phyloP scores from a whole-genome alignment of 2,329 filamentous ascomycete genomes.

The Cordyceps fumosorosea region DNA sequence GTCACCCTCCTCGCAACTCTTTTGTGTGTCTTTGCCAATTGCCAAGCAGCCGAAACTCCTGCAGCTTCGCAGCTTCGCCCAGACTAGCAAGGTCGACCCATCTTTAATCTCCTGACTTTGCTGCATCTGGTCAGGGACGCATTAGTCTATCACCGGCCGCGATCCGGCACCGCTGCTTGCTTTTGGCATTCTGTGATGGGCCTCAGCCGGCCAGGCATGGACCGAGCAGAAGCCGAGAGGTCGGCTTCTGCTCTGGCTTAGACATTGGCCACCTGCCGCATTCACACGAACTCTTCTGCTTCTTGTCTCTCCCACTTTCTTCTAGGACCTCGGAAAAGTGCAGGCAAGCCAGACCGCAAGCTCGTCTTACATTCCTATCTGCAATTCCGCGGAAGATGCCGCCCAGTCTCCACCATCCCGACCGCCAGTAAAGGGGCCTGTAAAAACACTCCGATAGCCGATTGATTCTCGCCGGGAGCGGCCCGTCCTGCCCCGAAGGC shows the following conservation, averaged over 20 bases:
- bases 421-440: no score
- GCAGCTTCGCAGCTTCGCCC: neutral
- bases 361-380: no score
- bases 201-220: neutral
- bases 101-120: neutral
- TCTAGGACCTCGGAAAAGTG: neutral
- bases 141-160: neutral
- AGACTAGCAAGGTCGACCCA: neutral
- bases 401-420: no score
- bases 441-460: neutral
- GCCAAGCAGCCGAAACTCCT: neutral
- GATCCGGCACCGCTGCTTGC: neutral
- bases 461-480: neutral
- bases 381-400: no score
- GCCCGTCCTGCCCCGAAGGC: neutral
- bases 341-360: neutral
- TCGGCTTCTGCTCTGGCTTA: neutral
- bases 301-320: neutral
- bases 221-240: neutral
- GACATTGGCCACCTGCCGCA: neutral
- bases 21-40: neutral
- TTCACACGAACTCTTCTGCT: neutral
- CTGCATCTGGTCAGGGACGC: neutral
- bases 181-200: neutral
- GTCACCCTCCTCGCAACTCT: neutral